phyloP scores from a whole-genome alignment of 495 filamentous ascomycete species.

The Trichoderma reesei region DNA sequence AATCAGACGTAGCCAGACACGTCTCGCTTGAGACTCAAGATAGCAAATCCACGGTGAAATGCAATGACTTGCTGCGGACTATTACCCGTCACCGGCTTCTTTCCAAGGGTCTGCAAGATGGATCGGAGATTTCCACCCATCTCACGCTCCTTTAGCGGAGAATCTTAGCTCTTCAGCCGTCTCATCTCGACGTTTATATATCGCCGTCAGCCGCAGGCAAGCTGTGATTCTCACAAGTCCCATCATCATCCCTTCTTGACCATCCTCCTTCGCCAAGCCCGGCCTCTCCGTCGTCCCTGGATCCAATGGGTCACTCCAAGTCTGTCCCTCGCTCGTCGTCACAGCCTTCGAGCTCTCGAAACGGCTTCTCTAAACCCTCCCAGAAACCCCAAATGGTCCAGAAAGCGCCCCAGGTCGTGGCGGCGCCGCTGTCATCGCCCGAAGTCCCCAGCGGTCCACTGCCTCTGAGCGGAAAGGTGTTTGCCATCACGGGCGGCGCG shows the following conservation, averaged over 20 bases:
- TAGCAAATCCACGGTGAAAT: background rate
- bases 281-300: background rate
- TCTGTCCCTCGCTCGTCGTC: background rate
- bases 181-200: conserved; percentile 4
- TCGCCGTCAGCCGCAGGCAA: background rate
- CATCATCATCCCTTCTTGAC: background rate
- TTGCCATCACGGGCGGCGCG: conserved; percentile 45
- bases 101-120: background rate
- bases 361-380: background rate
- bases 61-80: background rate
- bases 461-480: conserved; percentile 33
- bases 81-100: background rate
- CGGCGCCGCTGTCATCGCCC: background rate
- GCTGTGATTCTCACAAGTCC: background rate
- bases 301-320: background rate
- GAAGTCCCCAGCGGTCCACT: background rate
- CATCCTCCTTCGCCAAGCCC: background rate
- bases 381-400: background rate
- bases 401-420: background rate
- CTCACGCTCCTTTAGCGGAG: conserved; percentile 4
- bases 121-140: background rate
- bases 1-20: background rate
- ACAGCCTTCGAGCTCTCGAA: background rate
- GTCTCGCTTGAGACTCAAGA: background rate
- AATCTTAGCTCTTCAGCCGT: background rate